phyloP scores from a whole-genome alignment of 169 alveolate species.

The Blepharisma undulans region DNA sequence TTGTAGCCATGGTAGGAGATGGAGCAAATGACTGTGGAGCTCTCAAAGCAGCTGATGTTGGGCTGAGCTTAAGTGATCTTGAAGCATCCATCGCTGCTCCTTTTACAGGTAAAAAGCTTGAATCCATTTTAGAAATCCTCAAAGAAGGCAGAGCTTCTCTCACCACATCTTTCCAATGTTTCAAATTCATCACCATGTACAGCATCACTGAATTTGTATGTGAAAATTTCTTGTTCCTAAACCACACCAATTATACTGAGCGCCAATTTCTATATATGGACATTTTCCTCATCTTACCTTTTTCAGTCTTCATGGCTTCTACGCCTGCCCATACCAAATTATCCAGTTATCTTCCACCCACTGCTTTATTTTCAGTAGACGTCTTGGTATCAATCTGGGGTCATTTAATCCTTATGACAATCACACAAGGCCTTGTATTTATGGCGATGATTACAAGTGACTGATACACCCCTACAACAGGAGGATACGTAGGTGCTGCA shows the following conservation, averaged over 20 bases:
- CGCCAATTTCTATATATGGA: constrained; percentile 81
- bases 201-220: constrained; percentile 76
- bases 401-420: constrained; percentile 40
- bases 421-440: not conserved
- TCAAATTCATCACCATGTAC: constrained; percentile 85
- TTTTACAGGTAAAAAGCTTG: constrained; percentile 74
- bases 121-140: constrained; percentile 70
- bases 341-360: constrained; percentile 77
- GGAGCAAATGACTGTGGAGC: constrained; percentile 93
- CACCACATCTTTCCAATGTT: constrained; percentile 79
- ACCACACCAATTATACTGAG: constrained; percentile 67
- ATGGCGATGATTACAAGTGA: not conserved
- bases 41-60: constrained; percentile 85
- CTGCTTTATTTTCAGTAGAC: constrained; percentile 75
- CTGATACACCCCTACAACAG: not conserved
- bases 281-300: constrained; percentile 80
- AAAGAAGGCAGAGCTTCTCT: constrained; percentile 86
- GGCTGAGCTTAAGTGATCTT: constrained; percentile 83
- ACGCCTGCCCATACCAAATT: constrained; percentile 71
- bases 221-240: constrained; percentile 64
- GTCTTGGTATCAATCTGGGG: constrained; percentile 79
- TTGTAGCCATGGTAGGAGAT: constrained; percentile 91
- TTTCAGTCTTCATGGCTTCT: constrained; percentile 80
- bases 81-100: constrained; percentile 92
- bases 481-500: not conserved